Evolutionary conservation across 169 alveolate genomes (phyloP).

Genomic region (Besnoitia besnoiti): DNA sequence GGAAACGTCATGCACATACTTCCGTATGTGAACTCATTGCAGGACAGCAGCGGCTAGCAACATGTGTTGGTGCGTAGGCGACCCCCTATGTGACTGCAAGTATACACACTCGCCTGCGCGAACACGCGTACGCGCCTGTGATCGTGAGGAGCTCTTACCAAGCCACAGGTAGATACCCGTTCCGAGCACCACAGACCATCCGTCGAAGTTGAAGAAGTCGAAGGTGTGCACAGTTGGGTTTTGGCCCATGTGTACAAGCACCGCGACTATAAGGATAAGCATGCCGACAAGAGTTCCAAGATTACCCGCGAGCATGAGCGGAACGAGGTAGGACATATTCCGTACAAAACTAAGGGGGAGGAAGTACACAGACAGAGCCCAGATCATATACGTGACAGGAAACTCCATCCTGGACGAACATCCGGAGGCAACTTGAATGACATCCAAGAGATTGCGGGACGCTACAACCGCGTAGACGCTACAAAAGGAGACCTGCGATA

Average conservation of each 20-base stretch:
- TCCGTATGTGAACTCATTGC: not conserved
- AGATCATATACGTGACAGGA: not conserved
- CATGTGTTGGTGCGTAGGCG: not conserved
- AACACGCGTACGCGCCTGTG: no score
- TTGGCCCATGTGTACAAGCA: not conserved
- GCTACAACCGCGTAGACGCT: not conserved
- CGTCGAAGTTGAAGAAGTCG: not conserved
- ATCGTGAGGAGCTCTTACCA: not conserved
- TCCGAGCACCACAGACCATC: constrained; percentile 39
- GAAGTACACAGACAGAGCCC: not conserved
- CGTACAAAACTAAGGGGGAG: not conserved
- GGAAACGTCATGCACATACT: not conserved
- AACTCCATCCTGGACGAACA: not conserved
- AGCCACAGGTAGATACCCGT: constrained; percentile 8
- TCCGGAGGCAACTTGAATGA: not conserved
- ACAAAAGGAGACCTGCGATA: constrained; percentile 21
- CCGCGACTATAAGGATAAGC: not conserved
- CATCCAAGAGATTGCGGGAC: not conserved
- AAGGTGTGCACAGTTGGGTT: not conserved
- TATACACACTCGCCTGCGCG: no score
- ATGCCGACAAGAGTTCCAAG: not conserved
- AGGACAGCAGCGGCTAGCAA: not conserved
- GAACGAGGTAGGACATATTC: constrained; percentile 22
- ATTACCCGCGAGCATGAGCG: constrained; percentile 8
- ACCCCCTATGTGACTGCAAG: not conserved